A percentile compares a stretch with the other conserved stretches of the same genome.
These are phyloP conservation scores for Penicillium sp. DNA, from an alignment of 2,329 filamentous ascomycete species.

Conservation along the genomic window DNA sequence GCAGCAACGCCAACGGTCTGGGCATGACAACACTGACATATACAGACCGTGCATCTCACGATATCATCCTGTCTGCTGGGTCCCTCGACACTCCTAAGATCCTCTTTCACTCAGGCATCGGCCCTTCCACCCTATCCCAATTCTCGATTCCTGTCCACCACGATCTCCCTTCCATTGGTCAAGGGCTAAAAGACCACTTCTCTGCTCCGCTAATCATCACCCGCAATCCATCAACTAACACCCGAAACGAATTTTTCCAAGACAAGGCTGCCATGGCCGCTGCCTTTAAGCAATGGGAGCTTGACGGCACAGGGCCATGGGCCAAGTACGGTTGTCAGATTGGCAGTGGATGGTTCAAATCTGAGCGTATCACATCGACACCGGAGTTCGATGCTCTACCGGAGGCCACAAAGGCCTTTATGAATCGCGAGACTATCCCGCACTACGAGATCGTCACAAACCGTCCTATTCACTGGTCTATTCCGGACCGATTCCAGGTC, in stretches of 20 bases:
- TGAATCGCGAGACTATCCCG: conserved; percentile 54
- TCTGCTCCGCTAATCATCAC: conserved; percentile 33
- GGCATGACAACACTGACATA: too few species aligned
- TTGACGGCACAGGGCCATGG: conserved; percentile 41
- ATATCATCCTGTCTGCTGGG: conserved; percentile 20
- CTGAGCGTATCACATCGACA: conserved; percentile 39
- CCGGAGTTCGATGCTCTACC: conserved; percentile 54
- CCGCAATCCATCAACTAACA: conserved; percentile 43
- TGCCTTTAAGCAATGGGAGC: conserved; percentile 51
- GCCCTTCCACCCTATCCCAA: conserved; percentile 43
- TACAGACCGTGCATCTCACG: conserved; percentile 14
- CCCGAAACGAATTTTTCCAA: conserved; percentile 49
- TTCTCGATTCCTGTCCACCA: conserved; percentile 39
- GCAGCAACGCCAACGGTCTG: too few species aligned
- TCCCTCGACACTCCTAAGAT: conserved; percentile 36
- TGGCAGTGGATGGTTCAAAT: conserved; percentile 43
- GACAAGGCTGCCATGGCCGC: conserved; percentile 43
- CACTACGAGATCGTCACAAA: conserved; percentile 56
- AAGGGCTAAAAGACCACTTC: conserved; percentile 22
- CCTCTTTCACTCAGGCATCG: conserved; percentile 51
- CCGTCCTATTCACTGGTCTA: too few species aligned
- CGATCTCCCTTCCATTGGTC: conserved; percentile 19
- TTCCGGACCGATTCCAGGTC: conserved; percentile 38
- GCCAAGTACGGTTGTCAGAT: conserved; percentile 30
- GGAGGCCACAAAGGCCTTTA: conserved; percentile 41